Conservation (phyloP, 1,139 yeast genomes). For the Lodderomyces beijingensis region DNA sequence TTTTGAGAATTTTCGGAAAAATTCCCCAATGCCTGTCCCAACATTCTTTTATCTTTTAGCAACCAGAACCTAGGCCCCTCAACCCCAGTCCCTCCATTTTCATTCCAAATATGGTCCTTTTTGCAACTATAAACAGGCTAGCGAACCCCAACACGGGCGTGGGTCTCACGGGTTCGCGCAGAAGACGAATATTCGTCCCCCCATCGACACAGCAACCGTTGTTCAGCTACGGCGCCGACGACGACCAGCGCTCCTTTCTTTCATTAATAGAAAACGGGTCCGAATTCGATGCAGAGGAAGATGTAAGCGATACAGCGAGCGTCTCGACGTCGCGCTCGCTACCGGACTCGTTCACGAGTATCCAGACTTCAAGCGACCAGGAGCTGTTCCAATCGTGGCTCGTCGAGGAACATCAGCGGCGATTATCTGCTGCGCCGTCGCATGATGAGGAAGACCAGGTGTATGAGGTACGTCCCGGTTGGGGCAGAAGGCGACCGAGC, state of each 20-base stretch:
- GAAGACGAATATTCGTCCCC: constrained; percentile 55
- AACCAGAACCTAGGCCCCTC: too few species aligned
- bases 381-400: constrained; percentile 58
- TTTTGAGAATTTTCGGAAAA: too few species aligned
- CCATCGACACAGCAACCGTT: constrained; percentile 68
- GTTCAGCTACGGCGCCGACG: constrained; percentile 57
- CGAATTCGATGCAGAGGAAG: constrained; percentile 38
- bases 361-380: constrained; percentile 47
- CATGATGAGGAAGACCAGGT: constrained; percentile 17
- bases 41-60: too few species aligned
- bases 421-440: constrained; percentile 38
- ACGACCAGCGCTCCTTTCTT: constrained; percentile 64
- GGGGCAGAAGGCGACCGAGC: constrained; percentile 14
- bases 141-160: constrained; percentile 38
- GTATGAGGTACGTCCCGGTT: constrained; percentile 7
- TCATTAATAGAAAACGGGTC: constrained; percentile 40
- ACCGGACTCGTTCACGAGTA: constrained; percentile 57
- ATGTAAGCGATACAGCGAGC: constrained; percentile 47
- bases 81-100: too few species aligned
- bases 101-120: constrained; percentile 35
- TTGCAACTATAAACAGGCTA: constrained; percentile 36
- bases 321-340: constrained; percentile 54
- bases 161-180: constrained; percentile 34
- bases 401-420: constrained; percentile 61
- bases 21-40: too few species aligned